phyloP scores from a whole-genome alignment of 2,329 filamentous ascomycete species.

The Colletotrichum sp. region DNA sequence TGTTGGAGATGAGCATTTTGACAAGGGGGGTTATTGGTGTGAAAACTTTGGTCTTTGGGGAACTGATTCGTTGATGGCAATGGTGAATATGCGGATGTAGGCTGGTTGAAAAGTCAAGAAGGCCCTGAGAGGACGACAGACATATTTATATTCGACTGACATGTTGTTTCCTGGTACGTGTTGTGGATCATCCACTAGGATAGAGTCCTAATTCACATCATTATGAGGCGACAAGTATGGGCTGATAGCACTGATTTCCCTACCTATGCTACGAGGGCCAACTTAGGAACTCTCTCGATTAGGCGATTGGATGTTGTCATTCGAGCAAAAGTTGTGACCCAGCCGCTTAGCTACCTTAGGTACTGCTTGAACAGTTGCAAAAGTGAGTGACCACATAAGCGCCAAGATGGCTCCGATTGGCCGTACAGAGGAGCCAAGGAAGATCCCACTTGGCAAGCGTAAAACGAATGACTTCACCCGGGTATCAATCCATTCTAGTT shows the following conservation, averaged over 20 bases:
- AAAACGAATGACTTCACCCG: neutral
- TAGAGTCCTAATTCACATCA: neutral
- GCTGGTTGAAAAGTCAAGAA: neutral
- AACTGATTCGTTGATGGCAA: rapidly evolving
- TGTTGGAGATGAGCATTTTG: neutral
- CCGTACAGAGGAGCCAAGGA: neutral
- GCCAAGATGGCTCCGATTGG: neutral
- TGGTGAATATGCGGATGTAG: neutral
- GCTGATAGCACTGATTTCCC: neutral
- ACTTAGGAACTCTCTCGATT: neutral
- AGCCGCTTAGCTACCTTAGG: neutral
- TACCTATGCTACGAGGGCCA: rapidly evolving
- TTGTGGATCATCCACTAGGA: rapidly evolving
- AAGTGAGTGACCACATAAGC: neutral
- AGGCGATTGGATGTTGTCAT: neutral
- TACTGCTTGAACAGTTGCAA: neutral
- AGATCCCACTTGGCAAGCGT: neutral
- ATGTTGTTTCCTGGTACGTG: neutral
- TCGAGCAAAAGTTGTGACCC: neutral
- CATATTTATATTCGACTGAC: neutral
- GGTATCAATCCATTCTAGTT: neutral
- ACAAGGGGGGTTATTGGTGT: rapidly evolving
- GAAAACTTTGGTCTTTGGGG: neutral
- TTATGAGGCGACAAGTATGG: rapidly evolving
- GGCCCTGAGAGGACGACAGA: neutral